These are phyloP conservation scores for Penicillium waksmanii DNA, from an alignment of 495 filamentous ascomycete species.

Conservation along the genomic window DNA sequence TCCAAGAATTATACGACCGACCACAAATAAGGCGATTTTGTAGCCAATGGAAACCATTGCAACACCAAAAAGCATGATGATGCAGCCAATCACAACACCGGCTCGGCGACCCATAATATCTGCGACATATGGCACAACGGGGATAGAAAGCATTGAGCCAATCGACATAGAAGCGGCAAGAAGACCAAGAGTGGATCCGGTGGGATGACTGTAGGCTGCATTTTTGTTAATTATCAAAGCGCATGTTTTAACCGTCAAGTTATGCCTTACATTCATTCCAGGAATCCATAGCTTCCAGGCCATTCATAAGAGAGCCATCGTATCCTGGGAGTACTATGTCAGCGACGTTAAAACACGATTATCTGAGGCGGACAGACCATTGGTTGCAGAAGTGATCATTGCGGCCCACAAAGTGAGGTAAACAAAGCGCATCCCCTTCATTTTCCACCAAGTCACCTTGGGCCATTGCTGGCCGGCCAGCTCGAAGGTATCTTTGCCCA, in stretches of 20 bases:
- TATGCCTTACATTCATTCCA: conserved; percentile 35
- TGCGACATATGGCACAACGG: conserved; percentile 63
- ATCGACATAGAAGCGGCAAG: conserved; percentile 71
- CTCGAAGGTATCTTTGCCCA: conserved; percentile 47
- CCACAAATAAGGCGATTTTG: conserved; percentile 62
- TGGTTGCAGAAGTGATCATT: conserved; percentile 39
- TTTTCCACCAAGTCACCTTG: conserved; percentile 43
- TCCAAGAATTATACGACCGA: conserved; percentile 58
- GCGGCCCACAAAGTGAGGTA: conserved; percentile 43
- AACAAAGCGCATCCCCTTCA: conserved; percentile 41
- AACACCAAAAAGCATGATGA: conserved; percentile 73
- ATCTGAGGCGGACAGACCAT: conserved; percentile 9
- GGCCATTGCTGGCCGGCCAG: conserved; percentile 45
- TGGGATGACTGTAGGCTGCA: conserved; percentile 49
- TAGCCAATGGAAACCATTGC: conserved; percentile 52
- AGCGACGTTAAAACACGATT: neutral
- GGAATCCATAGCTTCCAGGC: conserved; percentile 38
- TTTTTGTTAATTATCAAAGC: neutral
- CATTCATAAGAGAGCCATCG: conserved; percentile 59
- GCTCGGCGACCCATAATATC: conserved; percentile 64
- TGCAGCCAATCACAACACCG: conserved; percentile 63
- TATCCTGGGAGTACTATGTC: conserved; percentile 53
- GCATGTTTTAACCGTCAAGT: too few relatives aligned
- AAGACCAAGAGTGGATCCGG: conserved; percentile 59
- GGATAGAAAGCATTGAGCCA: conserved; percentile 65